Percentiles rank a stretch among this genome's conserved stretches.
Conservation (phyloP, 2,329 filamentous ascomycete genomes). For the Neoscytalidium dimidiatum region DNA sequence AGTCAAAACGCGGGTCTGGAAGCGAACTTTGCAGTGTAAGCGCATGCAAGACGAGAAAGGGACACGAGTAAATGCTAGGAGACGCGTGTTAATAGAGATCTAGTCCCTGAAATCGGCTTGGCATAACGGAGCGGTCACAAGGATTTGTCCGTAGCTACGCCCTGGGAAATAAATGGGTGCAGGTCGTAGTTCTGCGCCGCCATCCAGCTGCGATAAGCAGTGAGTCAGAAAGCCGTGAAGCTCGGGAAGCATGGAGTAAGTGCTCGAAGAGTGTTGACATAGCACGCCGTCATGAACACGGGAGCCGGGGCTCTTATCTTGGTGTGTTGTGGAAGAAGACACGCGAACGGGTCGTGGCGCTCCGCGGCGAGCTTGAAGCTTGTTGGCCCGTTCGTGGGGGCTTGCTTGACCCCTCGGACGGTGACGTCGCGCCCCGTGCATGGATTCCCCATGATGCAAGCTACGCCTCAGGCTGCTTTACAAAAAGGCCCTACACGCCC, state of each 20-base stretch:
- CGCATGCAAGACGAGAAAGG: not conserved
- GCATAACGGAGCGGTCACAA: not conserved
- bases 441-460: conserved; percentile 14
- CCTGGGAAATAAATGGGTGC: too few species aligned
- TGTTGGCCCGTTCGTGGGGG: conserved; percentile 2
- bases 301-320: too few species aligned
- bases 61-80: not conserved
- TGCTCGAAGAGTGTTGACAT: too few species aligned
- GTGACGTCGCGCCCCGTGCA: conserved; percentile 11
- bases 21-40: not conserved
- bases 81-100: not conserved
- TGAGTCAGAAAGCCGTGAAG: too few species aligned
- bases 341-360: not conserved
- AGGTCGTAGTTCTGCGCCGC: too few species aligned
- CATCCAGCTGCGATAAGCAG: too few species aligned
- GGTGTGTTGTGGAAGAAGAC: not conserved
- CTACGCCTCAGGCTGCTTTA: conserved; percentile 6
- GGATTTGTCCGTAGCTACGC: not conserved
- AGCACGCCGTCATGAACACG: not conserved
- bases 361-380: not conserved
- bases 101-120: not conserved
- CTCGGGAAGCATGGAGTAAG: too few species aligned
- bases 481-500: conserved; percentile 3
- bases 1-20: not conserved
- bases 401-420: too few species aligned